Conservation (phyloP, 768 basidiomycete genomes). For the Pleurotus eryngii region DNA sequence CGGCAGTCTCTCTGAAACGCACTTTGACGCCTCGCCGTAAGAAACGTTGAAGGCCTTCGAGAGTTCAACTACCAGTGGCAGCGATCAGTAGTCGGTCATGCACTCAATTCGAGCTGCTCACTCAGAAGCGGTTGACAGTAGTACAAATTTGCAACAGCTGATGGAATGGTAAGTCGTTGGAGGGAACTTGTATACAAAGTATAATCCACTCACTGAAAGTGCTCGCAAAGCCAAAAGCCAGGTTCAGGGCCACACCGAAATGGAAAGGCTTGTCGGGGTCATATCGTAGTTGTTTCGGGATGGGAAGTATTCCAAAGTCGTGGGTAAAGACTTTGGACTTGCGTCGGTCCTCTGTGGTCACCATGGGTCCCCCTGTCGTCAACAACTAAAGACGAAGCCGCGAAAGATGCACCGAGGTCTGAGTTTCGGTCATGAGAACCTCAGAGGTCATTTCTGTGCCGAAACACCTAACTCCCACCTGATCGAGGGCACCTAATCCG, state of each 20-base stretch:
- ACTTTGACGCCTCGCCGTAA: slow-evolving; percentile 23
- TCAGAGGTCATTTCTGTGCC: too few species aligned
- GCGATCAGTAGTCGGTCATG: background rate
- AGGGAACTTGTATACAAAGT: background rate
- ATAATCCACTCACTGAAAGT: slow-evolving; percentile 45
- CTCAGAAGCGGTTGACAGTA: slow-evolving; percentile 82
- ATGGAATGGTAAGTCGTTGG: background rate
- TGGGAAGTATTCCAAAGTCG: slow-evolving; percentile 65
- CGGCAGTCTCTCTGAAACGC: background rate
- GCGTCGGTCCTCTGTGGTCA: background rate
- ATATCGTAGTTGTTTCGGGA: slow-evolving; percentile 54
- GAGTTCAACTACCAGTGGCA: slow-evolving; percentile 34
- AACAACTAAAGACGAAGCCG: too few species aligned
- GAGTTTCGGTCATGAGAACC: too few species aligned
- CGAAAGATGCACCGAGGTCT: too few species aligned
- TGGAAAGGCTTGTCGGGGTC: slow-evolving; percentile 46
- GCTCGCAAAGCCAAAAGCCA: slow-evolving; percentile 60
- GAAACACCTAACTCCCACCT: too few species aligned
- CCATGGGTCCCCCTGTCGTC: background rate
- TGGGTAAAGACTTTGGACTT: slow-evolving; percentile 21
- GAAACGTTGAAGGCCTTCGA: slow-evolving; percentile 32
- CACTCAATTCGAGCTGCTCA: slow-evolving; percentile 23
- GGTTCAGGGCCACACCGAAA: slow-evolving; percentile 51
- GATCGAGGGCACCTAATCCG: too few species aligned
- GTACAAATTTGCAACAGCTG: slow-evolving; percentile 74